A percentile compares a stretch with the other conserved stretches of the same genome.
phyloP scores from a whole-genome alignment of 1,284 basidiomycete species.

The Sanguinoderma infundibulare region DNA sequence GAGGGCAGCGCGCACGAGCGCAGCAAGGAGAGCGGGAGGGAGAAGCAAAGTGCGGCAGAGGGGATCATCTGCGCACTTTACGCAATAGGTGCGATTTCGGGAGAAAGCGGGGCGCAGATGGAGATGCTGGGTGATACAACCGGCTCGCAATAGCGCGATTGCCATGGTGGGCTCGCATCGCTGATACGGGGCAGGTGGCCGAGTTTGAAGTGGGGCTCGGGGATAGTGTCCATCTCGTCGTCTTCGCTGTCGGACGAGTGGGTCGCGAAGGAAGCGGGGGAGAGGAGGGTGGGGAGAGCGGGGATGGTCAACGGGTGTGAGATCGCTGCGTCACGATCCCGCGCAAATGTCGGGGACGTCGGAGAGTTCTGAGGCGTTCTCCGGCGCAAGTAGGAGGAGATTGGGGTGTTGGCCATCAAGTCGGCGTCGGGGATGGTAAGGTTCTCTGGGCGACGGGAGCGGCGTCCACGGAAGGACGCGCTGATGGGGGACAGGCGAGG shows the following conservation, averaged over 20 bases:
- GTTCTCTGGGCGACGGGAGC: constrained; percentile 32
- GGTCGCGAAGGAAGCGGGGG: constrained; percentile 25
- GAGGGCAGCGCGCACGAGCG: neutral
- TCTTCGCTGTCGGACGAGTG: constrained; percentile 37
- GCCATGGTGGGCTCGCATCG: constrained; percentile 19
- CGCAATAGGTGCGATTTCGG: constrained; percentile 26
- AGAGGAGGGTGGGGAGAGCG: constrained; percentile 49
- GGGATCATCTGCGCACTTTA: constrained; percentile 8
- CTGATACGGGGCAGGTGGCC: constrained; percentile 16
- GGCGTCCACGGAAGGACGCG: constrained; percentile 28
- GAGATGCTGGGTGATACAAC: constrained; percentile 24
- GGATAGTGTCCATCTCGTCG: constrained; percentile 32
- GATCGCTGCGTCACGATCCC: constrained; percentile 36
- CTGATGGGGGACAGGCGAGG: constrained; percentile 47
- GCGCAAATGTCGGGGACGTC: constrained; percentile 61
- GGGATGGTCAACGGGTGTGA: constrained; percentile 63
- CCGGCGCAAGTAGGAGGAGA: constrained; percentile 76
- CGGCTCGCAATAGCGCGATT: constrained; percentile 29
- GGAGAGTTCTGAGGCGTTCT: constrained; percentile 77
- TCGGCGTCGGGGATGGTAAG: constrained; percentile 39
- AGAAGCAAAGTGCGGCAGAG: neutral
- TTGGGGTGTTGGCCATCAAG: constrained; percentile 59
- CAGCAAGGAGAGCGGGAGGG: neutral
- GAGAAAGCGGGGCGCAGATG: constrained; percentile 19
- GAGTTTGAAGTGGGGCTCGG: constrained; percentile 24